Base-by-base conservation (phyloP, 257 asterid species). In the Solanum appendiculatum region DNA sequence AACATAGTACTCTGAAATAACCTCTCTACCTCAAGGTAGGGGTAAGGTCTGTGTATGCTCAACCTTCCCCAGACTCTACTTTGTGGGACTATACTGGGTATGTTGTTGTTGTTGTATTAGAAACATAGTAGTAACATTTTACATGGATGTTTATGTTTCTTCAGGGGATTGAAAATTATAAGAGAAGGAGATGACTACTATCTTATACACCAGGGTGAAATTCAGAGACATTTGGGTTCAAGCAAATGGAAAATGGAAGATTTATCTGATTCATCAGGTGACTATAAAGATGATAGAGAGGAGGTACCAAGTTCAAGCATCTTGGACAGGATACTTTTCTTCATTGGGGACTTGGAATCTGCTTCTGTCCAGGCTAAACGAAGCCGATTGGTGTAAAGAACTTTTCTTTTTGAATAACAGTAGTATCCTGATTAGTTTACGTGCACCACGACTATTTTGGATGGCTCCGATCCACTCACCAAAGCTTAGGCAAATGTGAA, bases 171-270 rank as follows among this genome's bases (percentile, higher is more conserved):
- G 89, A 96, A 93, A 92, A 95, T 96, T 90, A 92, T 93, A 87
- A 93, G 97, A 86, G 98, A 96, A 93, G 98, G 98, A 86, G 93
- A 92, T 48, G 94, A 94, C 29, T 96, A 90, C 88, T 89, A 92
- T 75, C 90, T 96, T 70, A 93, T 94, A 83, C 94, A 94, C 85
- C 98, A 91, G 88, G 99, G 99, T 31, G 93, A 91, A 88, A 94
- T 96, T 87, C 96, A 94, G 89, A 89, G 94, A 39, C 91, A 90
- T 91, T 90, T 96, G 84, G 98, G 99, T 78, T 88, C 93, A 20
- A 86, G 96, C 88, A 86, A 42, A 69, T 87, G 56, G 39, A 87
- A 80, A 54, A 86, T 74, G 7, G 91, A 37, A 85, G 86, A 86
- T 46, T 33, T 85, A 48, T 72, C 33, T 63, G 87, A 80, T 56